These are phyloP conservation scores for Termitomyces sp. DNA, from an alignment of 768 basidiomycete species.

Conservation along the genomic window DNA sequence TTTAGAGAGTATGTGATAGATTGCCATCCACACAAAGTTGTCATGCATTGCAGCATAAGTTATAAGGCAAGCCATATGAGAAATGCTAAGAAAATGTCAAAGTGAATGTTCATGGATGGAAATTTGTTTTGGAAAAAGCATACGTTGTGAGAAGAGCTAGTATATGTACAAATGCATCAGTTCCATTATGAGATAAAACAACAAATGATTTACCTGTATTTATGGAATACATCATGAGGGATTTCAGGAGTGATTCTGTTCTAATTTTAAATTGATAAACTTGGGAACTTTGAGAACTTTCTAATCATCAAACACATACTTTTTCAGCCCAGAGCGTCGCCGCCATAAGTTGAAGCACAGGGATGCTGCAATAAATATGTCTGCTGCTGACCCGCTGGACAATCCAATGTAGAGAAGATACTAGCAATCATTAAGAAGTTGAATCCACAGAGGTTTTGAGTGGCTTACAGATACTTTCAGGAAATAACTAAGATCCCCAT, in stretches of 20 bases:
- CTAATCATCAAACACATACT: not conserved
- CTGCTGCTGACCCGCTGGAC: slow-evolving; percentile 7
- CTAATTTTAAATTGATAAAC: not conserved
- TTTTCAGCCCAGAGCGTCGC: slow-evolving; percentile 6
- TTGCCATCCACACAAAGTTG: slow-evolving; percentile 15
- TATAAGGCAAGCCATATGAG: slow-evolving; percentile 8
- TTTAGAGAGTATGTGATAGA: slow-evolving; percentile 15
- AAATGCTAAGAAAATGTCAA: not conserved
- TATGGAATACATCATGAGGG: slow-evolving; percentile 9
- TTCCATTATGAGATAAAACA: not conserved
- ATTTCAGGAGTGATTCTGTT: slow-evolving; percentile 4
- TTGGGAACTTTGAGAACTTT: not conserved
- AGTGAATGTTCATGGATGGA: not conserved
- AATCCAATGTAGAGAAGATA: slow-evolving; percentile 12
- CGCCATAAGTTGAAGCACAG: slow-evolving; percentile 6
- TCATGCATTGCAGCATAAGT: slow-evolving; percentile 14
- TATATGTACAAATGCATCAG: not conserved
- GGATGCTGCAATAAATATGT: slow-evolving; percentile 7
- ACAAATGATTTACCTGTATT: slow-evolving; percentile 3
- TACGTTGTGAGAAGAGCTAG: slow-evolving; percentile 13
- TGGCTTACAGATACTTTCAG: not conserved
- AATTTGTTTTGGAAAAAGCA: not conserved
- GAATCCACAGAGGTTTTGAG: not conserved
- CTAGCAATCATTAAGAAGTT: not conserved
- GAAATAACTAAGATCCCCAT: not conserved